A percentile compares a stretch with the other conserved stretches of the same genome.
Conservation (phyloP, 371 early-diverging fungal genomes). For the Haplosporangium sp. region DNA sequence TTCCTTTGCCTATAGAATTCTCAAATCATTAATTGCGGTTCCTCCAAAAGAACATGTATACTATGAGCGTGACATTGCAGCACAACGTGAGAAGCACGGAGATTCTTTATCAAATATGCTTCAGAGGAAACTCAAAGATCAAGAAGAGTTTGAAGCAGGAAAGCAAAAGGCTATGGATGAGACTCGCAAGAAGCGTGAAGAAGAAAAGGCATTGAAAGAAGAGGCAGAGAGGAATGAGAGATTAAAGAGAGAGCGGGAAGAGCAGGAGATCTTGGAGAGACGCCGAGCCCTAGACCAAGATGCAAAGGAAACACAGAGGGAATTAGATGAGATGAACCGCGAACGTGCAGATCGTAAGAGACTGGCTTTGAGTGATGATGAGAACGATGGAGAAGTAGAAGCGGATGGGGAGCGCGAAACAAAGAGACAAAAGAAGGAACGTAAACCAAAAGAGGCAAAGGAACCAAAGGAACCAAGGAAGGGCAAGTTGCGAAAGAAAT, state of each 20-base stretch:
- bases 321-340: constrained; percentile 51
- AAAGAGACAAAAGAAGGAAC: constrained; percentile 53
- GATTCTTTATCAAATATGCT: constrained; percentile 71
- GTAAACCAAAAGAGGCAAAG: constrained; percentile 52
- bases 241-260: constrained; percentile 53
- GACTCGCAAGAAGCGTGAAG: constrained; percentile 64
- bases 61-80: constrained; percentile 73
- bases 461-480: constrained; percentile 50
- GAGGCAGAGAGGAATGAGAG: constrained; percentile 53
- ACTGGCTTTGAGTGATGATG: constrained; percentile 47
- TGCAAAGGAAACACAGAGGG: constrained; percentile 47
- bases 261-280: constrained; percentile 56
- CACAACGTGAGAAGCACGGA: constrained; percentile 75
- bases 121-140: constrained; percentile 70
- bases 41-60: constrained; percentile 63
- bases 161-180: constrained; percentile 60
- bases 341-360: constrained; percentile 56
- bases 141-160: constrained; percentile 66
- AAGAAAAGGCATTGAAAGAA: constrained; percentile 58
- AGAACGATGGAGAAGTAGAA: constrained; percentile 41
- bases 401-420: constrained; percentile 32
- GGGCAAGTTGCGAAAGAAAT: constrained; percentile 54
- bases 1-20: constrained; percentile 36
- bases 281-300: constrained; percentile 59
- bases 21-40: constrained; percentile 65